phyloP scores from a whole-genome alignment of 192 early-diverging fungal species.

The Linnemannia exigua region DNA sequence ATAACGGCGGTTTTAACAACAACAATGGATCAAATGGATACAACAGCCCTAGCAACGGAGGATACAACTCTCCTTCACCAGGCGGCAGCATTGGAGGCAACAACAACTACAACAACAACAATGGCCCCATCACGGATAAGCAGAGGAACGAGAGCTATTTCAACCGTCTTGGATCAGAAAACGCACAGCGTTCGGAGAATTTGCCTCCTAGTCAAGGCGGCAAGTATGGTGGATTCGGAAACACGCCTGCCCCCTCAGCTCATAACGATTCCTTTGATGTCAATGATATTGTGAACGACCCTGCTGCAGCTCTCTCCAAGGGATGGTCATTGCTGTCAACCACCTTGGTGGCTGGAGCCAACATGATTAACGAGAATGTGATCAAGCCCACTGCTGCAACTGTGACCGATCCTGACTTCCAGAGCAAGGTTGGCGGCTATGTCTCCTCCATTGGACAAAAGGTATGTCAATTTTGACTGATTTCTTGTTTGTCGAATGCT shows the following conservation, averaged over 20 bases:
- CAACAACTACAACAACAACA: conserved; percentile 10
- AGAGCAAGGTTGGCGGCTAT: conserved; percentile 72
- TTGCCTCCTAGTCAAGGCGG: conserved; percentile 85
- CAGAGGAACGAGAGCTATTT: conserved; percentile 86
- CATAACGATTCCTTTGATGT: conserved; percentile 57
- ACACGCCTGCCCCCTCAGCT: conserved; percentile 55
- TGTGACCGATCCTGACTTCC: conserved; percentile 76
- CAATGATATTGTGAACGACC: conserved; percentile 77
- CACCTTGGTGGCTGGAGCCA: conserved; percentile 69
- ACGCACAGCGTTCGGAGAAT: conserved; percentile 68
- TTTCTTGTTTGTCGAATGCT: not conserved
- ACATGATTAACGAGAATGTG: conserved; percentile 73
- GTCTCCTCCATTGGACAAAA: conserved; percentile 70
- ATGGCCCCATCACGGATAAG: conserved; percentile 61
- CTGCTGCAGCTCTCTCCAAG: conserved; percentile 74
- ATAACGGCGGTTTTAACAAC: conserved; percentile 12
- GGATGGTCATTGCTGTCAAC: conserved; percentile 76
- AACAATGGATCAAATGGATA: conserved; percentile 30
- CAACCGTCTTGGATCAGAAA: conserved; percentile 71
- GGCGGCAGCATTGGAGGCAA: conserved; percentile 37
- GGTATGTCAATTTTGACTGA: conserved; percentile 29
- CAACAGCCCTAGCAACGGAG: conserved; percentile 22
- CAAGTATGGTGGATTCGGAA: conserved; percentile 83
- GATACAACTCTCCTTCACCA: conserved; percentile 38
- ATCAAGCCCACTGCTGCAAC: conserved; percentile 74